Percentiles rank a stretch among this genome's conserved stretches.
Evolutionary conservation across 2,329 filamentous ascomycete species (phyloP).

Genomic region (Sporothrix pseudoabietina): DNA sequence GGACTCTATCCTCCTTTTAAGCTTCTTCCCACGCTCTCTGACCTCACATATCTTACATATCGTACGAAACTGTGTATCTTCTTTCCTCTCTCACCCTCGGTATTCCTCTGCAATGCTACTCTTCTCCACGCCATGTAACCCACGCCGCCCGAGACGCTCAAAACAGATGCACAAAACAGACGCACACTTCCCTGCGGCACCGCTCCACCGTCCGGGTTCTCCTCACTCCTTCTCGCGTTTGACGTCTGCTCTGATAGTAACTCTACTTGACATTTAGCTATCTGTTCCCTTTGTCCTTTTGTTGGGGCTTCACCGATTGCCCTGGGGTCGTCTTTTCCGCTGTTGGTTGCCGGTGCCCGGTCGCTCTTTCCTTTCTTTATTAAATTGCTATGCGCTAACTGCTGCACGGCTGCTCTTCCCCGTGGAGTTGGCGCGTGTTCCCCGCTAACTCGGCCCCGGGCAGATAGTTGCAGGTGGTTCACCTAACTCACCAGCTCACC

Average conservation of each 20-base stretch:
- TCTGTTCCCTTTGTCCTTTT: background rate
- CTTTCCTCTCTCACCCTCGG: background rate
- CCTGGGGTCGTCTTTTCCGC: slow-evolving; percentile 19
- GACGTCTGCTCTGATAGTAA: background rate
- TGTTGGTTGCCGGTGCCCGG: background rate
- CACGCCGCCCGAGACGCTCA: background rate
- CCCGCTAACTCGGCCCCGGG: slow-evolving; percentile 12
- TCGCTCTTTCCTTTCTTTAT: background rate
- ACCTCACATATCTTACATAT: background rate
- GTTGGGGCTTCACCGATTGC: background rate
- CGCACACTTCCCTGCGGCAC: slow-evolving; percentile 2
- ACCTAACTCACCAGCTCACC: background rate
- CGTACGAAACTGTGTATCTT: background rate
- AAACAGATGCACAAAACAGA: background rate
- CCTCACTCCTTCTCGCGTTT: background rate
- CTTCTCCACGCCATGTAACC: slow-evolving; percentile 2
- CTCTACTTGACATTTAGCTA: background rate
- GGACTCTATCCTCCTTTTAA: background rate
- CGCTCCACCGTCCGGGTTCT: background rate
- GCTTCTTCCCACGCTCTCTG: background rate
- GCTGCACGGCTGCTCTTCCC: slow-evolving; percentile 1
- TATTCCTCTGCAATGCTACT: slow-evolving; percentile 9
- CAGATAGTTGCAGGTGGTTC: background rate
- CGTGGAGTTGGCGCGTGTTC: background rate
- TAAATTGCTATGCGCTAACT: background rate